Evolutionary conservation across 306 rosid species (phyloP), one percentile per base, ranked within the genome.

Genomic region (Medicago arabica): DNA sequence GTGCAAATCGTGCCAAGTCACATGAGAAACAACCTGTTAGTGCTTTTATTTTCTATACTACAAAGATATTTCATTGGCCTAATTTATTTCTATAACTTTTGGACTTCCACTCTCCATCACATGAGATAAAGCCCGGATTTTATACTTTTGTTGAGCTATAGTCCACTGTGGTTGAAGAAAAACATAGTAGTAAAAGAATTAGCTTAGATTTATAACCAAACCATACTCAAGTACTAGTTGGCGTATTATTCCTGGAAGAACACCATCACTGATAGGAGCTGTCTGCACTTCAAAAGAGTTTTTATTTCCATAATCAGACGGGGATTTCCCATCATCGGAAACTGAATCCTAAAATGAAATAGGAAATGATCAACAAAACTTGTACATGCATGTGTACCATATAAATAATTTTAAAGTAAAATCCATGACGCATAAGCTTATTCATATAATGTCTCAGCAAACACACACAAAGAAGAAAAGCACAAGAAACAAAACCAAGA

Each of bases 201-300:
- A 34, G 38, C 0, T 14, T 59, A 40, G 5, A 41, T 77, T 44
- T 55, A 40, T 16, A 49, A 62, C 17, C 53, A 74, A 73, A 65
- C 55, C 95, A 51, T 84, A 92, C 97, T 95, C 98, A 1, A 85
- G 86, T 41, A 92, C 93, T 76, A 92, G 66, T 78, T 88, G 97
- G 63, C 97, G 97, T 28, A 88, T 85, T 25, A 78, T 83, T 80
- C 99, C 96, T 11, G 97, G 94, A 75, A 92, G 97, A 73, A 88
- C 92, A 25, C 96, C 91, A 16, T 87, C 96, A 9, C 77, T 67
- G 67, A 86, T 49, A 68, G 98, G 92, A 78, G 97, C 96, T 62
- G 97, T 95, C 72, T 82, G 97, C 58, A 95, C 89, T 90, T 95
- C 98, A 51, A 90, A 90, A 65, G 88, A 64, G 72, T 79, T 3